A percentile compares a stretch with the other conserved stretches of the same genome.
phyloP scores from a whole-genome alignment of 164 flowering plant species.

The Kingdonia uniflora region DNA sequence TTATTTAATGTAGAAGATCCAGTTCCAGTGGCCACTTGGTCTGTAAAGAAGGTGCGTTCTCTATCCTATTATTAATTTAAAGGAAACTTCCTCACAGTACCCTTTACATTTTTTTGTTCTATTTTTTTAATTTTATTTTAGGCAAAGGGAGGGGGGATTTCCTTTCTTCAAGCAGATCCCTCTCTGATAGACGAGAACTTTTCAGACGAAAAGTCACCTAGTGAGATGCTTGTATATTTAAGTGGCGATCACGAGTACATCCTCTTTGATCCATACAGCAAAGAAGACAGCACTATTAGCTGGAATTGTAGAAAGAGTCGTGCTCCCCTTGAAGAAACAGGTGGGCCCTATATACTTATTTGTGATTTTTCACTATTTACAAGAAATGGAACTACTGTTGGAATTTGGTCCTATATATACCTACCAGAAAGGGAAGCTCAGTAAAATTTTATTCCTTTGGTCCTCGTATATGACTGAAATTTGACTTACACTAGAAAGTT shows the following conservation, averaged over 20 bases:
- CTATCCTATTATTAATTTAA: too few relatives aligned
- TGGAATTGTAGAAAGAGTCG: constrained; percentile 10
- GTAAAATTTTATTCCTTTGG: too few relatives aligned
- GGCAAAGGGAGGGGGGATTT: constrained; percentile 77
- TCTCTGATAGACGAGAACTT: constrained; percentile 15
- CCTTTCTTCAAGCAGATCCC: constrained; percentile 33
- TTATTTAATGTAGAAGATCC: constrained; percentile 50
- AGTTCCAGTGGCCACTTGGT: constrained; percentile 69
- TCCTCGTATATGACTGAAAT: too few relatives aligned
- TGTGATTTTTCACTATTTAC: too few relatives aligned
- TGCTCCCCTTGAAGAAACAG: constrained; percentile 42
- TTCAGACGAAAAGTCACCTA: constrained; percentile 19
- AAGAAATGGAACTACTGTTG: too few relatives aligned
- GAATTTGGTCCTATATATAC: too few relatives aligned
- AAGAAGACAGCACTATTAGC: constrained; percentile 17
- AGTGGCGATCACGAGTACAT: constrained; percentile 73
- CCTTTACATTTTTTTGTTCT: not conserved
- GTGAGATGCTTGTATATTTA: constrained; percentile 47
- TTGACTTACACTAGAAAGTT: too few relatives aligned
- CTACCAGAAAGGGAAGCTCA: too few relatives aligned
- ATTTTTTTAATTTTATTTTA: constrained; percentile 14
- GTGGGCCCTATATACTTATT: constrained; percentile 17
- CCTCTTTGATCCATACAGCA: constrained; percentile 55
- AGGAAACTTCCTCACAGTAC: too few relatives aligned
- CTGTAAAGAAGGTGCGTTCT: constrained; percentile 56